These are phyloP conservation scores for Coniella vitis DNA, from an alignment of 2,329 filamentous ascomycete genomes.

Conservation along the genomic window DNA sequence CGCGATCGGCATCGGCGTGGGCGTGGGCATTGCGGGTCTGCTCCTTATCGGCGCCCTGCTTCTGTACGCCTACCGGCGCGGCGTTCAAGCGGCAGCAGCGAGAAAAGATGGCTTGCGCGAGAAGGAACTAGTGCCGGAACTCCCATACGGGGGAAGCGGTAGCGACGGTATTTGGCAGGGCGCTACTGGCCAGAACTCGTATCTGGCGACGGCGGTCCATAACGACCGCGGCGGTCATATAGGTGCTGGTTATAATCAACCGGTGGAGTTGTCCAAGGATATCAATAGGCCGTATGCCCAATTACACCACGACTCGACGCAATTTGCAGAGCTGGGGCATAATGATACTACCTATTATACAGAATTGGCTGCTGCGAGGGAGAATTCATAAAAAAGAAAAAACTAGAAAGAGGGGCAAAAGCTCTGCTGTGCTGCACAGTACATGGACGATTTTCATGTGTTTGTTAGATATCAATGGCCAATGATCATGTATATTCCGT, in stretches of 20 bases:
- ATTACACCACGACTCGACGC: not conserved
- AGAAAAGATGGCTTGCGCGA: not conserved
- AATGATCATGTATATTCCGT: too few relatives aligned
- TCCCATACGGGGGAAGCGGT: not conserved
- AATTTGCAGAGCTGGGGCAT: conserved; percentile 1
- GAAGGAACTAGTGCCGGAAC: not conserved
- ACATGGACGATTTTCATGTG: too few relatives aligned
- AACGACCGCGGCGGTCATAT: not conserved
- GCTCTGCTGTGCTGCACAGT: not conserved
- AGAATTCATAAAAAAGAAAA: not conserved
- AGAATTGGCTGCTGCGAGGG: not conserved
- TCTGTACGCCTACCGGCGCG: not conserved
- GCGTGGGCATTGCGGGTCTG: conserved; percentile 22
- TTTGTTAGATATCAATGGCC: not conserved
- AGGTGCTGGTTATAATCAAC: not conserved
- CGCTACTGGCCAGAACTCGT: too few relatives aligned
- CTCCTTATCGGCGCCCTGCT: conserved; percentile 21
- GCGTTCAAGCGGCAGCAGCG: not conserved
- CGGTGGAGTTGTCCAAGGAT: not conserved
- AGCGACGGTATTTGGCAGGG: not conserved
- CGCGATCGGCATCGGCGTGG: conserved; percentile 20
- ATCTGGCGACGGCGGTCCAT: too few relatives aligned
- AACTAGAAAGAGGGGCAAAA: not conserved
- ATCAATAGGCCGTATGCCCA: not conserved
- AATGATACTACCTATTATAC: not conserved